Evolutionary conservation across 129 eudicot species (phyloP).

Genomic region (Glebionis coronaria): DNA sequence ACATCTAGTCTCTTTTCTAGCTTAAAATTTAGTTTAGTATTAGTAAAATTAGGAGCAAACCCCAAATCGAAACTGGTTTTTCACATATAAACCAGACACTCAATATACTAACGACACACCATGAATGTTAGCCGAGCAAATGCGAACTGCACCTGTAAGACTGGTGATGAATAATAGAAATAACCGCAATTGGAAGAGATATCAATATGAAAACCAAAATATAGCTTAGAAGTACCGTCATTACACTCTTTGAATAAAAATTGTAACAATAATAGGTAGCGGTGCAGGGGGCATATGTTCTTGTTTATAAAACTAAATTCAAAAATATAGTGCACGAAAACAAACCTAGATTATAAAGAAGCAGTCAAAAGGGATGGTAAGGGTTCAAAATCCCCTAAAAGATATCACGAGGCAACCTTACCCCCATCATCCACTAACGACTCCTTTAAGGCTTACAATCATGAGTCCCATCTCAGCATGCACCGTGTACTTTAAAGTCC

Average conservation of each 20-base stretch:
- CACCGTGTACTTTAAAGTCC: neutral
- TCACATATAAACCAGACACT: no score
- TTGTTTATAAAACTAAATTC: slow-evolving; percentile 3
- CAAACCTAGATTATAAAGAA: slow-evolving; percentile 23
- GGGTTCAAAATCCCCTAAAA: slow-evolving; percentile 6
- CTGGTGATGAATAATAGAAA: no score
- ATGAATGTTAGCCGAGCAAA: no score
- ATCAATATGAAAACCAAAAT: slow-evolving; percentile 12
- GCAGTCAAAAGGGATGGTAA: slow-evolving; percentile 4
- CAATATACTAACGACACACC: no score
- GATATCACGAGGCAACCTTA: slow-evolving; percentile 3
- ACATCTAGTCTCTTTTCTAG: no score
- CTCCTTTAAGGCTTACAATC: slow-evolving; percentile 14
- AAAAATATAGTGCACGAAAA: slow-evolving; percentile 21
- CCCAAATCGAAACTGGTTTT: no score
- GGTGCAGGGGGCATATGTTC: slow-evolving; percentile 12
- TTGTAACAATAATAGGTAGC: slow-evolving; percentile 26
- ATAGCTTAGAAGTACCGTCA: slow-evolving; percentile 19
- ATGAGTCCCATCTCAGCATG: slow-evolving; percentile 10
- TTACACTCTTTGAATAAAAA: slow-evolving; percentile 30
- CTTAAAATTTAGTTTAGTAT: no score
- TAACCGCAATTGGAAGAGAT: no score
- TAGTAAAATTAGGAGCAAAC: no score
- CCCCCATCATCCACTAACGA: slow-evolving; percentile 18
- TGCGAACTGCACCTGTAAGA: no score